A percentile compares a stretch with the other conserved stretches of the same genome.
phyloP scores from a whole-genome alignment of 179 eudicot species.

The Pouteria campechiana region DNA sequence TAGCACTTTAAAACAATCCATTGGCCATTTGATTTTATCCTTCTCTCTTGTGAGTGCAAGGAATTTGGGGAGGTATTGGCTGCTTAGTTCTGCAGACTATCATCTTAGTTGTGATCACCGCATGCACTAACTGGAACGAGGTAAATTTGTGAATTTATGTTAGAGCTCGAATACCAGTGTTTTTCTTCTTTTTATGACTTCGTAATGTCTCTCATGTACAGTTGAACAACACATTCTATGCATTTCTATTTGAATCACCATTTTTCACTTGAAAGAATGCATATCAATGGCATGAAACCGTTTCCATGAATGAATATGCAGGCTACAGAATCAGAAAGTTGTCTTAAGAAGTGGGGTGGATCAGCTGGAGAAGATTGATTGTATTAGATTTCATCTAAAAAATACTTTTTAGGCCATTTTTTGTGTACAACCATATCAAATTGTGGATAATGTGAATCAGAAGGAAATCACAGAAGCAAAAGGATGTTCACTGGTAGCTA shows the following conservation, averaged over 20 bases:
- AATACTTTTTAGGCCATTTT: too few relatives aligned
- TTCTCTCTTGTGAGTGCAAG: slow-evolving; percentile 23
- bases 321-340: slow-evolving; percentile 42
- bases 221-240: not conserved
- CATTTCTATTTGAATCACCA: not conserved
- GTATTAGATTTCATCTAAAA: too few relatives aligned
- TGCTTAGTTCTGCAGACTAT: slow-evolving; percentile 66
- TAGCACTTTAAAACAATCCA: not conserved
- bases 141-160: slow-evolving; percentile 42
- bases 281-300: too few relatives aligned
- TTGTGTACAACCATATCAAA: too few relatives aligned
- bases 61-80: slow-evolving; percentile 79
- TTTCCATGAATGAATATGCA: slow-evolving; percentile 3
- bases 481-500: too few relatives aligned
- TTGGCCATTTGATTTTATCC: not conserved
- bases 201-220: not conserved
- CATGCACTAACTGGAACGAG: slow-evolving; percentile 57
- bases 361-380: slow-evolving; percentile 25
- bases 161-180: not conserved
- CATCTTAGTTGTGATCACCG: slow-evolving; percentile 37
- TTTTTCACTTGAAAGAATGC: not conserved
- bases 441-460: too few relatives aligned
- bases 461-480: too few relatives aligned
- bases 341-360: slow-evolving; percentile 77
- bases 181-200: not conserved